These are phyloP conservation scores for Crithidia thermophila DNA, from an alignment of 208 protist genomes.

Conservation along the genomic window DNA sequence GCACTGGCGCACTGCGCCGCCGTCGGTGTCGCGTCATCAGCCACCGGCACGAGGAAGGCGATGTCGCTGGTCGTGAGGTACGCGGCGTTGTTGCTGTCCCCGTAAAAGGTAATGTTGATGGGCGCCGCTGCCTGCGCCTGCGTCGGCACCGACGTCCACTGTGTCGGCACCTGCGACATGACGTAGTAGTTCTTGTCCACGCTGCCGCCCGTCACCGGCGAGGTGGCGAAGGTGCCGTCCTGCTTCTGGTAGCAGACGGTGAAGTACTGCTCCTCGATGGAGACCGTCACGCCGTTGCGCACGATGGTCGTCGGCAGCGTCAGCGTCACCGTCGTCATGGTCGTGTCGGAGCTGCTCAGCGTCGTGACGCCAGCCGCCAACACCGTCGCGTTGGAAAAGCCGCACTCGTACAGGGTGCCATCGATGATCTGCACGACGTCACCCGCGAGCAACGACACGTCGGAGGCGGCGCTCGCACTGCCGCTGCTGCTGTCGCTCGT, in stretches of 20 bases:
- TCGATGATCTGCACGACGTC: conserved; percentile 74
- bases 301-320: conserved; percentile 16
- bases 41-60: conserved; percentile 60
- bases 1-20: neutral
- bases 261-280: conserved; percentile 23
- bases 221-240: conserved; percentile 70
- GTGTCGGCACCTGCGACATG: conserved; percentile 40
- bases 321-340: conserved; percentile 23
- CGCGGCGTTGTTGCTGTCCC: conserved; percentile 26
- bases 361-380: conserved; percentile 41
- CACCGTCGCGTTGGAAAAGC: conserved; percentile 69
- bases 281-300: neutral
- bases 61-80: conserved; percentile 57
- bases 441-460: conserved; percentile 25
- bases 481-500: neutral
- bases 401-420: conserved; percentile 78
- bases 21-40: conserved; percentile 11
- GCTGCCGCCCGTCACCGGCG: conserved; percentile 37
- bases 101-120: conserved; percentile 67
- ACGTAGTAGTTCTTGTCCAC: conserved; percentile 68
- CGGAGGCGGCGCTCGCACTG: conserved; percentile 2
- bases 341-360: conserved; percentile 10
- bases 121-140: conserved; percentile 59
- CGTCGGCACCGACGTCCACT: conserved; percentile 52
- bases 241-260: conserved; percentile 78